Evolutionary conservation across 805 yeast species (phyloP).

Genomic region (Yarrowia hollandica): DNA sequence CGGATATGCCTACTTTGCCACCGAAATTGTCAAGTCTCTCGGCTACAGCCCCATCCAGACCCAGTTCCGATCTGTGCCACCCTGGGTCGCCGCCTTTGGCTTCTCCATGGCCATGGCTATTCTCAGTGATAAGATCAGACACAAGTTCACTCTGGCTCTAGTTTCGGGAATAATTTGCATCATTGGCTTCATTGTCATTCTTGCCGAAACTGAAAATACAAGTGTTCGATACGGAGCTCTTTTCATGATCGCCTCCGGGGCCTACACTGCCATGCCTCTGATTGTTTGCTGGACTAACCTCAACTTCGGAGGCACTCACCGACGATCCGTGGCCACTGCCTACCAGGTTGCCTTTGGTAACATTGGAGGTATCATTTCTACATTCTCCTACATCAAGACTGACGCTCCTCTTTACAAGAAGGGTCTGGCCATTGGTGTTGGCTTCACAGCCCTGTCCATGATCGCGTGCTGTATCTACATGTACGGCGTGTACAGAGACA

Average conservation of each 20-base stretch:
- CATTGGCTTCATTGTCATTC: conserved; percentile 57
- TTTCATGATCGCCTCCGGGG: conserved; percentile 59
- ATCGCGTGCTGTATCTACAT: conserved; percentile 43
- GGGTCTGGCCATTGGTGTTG: conserved; percentile 56
- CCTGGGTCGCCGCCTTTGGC: conserved; percentile 79
- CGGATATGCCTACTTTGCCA: conserved; percentile 76
- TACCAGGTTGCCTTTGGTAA: conserved; percentile 71
- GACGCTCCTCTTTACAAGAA: conserved; percentile 60
- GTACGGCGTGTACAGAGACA: conserved; percentile 39
- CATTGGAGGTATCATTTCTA: conserved; percentile 68
- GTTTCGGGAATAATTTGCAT: conserved; percentile 45
- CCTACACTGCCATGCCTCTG: conserved; percentile 66
- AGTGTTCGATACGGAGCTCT: conserved; percentile 62
- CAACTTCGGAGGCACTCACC: conserved; percentile 62
- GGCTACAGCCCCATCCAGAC: conserved; percentile 71
- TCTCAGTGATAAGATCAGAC: conserved; percentile 55
- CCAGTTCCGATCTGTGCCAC: conserved; percentile 79
- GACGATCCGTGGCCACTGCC: conserved; percentile 60
- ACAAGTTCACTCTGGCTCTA: conserved; percentile 40
- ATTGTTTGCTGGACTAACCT: conserved; percentile 66
- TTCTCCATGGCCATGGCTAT: conserved; percentile 60
- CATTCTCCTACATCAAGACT: conserved; percentile 54
- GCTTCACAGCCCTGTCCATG: conserved; percentile 49
- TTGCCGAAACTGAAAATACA: conserved; percentile 48
- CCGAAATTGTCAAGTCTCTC: conserved; percentile 60